A percentile compares a stretch with the other conserved stretches of the same genome.
Conservation (phyloP, 805 yeast genomes). For the Barnettozyma sucrosica region DNA sequence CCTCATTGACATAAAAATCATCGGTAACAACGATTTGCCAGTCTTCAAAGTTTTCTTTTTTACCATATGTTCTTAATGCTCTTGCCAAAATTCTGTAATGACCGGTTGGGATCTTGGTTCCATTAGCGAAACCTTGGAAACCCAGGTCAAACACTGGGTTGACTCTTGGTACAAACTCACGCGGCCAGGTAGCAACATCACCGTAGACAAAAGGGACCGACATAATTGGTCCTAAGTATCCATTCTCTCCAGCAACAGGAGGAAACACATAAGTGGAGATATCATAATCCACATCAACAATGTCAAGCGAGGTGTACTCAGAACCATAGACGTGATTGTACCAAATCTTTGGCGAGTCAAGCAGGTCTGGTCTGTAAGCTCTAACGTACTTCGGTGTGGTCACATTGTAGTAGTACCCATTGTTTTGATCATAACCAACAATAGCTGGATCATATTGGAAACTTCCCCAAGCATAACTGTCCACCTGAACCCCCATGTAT, state of each 20-base stretch:
- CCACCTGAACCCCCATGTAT: constrained; percentile 16
- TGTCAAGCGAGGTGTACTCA: constrained; percentile 11
- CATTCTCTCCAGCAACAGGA: constrained; percentile 9
- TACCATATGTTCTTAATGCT: constrained; percentile 11
- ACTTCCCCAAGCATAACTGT: constrained; percentile 11
- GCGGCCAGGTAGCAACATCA: constrained; percentile 5
- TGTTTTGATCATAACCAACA: constrained; percentile 3
- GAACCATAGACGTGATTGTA: constrained; percentile 10
- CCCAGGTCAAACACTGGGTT: background rate
- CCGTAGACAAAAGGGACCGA: constrained; percentile 3
- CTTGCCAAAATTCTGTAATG: constrained; percentile 11
- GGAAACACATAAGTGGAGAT: constrained; percentile 4
- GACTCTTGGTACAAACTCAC: constrained; percentile 1
- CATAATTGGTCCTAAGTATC: constrained; percentile 7
- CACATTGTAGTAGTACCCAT: constrained; percentile 6
- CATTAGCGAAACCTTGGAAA: constrained; percentile 11
- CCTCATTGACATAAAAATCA: constrained; percentile 4
- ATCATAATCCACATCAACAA: constrained; percentile 14
- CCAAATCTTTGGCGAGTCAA: constrained; percentile 7
- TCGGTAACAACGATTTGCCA: constrained; percentile 10
- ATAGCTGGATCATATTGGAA: constrained; percentile 1
- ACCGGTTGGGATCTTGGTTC: constrained; percentile 11
- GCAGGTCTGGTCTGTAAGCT: background rate
- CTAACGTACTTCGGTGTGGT: background rate
- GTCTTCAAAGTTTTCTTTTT: constrained; percentile 4